phyloP scores from a whole-genome alignment of 768 basidiomycete species.

The Guyanaporus albipodus region DNA sequence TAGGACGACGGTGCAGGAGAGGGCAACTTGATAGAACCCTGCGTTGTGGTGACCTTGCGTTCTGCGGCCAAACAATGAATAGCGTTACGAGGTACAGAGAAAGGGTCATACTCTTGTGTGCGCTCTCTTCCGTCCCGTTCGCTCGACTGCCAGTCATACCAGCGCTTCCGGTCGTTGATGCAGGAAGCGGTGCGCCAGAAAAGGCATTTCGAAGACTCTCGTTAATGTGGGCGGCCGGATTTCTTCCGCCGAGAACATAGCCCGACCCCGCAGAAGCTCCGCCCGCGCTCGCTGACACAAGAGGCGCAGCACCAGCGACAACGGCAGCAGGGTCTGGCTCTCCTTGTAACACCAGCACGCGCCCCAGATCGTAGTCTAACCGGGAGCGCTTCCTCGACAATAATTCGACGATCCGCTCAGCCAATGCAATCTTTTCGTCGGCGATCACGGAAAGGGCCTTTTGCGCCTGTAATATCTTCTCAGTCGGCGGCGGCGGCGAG shows the following conservation, averaged over 20 bases:
- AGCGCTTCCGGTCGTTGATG: conserved; percentile 6
- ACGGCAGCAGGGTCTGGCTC: conserved; percentile 37
- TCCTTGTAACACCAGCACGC: conserved; percentile 43
- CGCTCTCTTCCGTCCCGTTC: conserved; percentile 23
- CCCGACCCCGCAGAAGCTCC: conserved; percentile 18
- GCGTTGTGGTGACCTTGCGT: conserved; percentile 27
- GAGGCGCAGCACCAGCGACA: conserved; percentile 27
- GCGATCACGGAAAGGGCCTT: conserved; percentile 32
- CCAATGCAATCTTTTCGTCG: conserved; percentile 41
- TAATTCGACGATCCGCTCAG: conserved; percentile 42
- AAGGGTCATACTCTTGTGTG: conserved; percentile 28
- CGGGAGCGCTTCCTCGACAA: conserved; percentile 44
- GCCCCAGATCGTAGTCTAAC: conserved; percentile 44
- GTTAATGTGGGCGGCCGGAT: conserved; percentile 39
- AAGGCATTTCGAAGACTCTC: conserved; percentile 37
- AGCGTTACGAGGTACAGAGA: background rate
- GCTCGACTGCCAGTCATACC: conserved; percentile 12
- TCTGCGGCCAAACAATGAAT: conserved; percentile 15
- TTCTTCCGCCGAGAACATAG: conserved; percentile 34
- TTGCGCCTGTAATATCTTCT: conserved; percentile 30
- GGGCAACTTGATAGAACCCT: conserved; percentile 33
- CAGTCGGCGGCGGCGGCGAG: conserved; percentile 22
- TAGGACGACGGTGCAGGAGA: conserved; percentile 34
- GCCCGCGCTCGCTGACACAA: conserved; percentile 12
- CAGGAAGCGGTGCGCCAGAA: conserved; percentile 26